Evolutionary conservation across 2,329 filamentous ascomycete genomes (phyloP).

Genomic region (Ceratocystis destructans): DNA sequence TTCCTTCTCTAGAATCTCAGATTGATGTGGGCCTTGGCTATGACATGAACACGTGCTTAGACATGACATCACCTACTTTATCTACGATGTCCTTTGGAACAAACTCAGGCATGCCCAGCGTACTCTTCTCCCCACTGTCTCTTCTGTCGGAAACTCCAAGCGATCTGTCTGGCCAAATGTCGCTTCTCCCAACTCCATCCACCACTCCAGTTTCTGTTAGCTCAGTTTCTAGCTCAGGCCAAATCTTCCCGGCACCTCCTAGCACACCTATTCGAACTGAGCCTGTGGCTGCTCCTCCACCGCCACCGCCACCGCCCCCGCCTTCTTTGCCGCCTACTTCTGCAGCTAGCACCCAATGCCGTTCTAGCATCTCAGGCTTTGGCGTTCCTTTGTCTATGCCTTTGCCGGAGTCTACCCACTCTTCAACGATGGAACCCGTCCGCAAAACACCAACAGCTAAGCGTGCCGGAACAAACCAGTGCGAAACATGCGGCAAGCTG

Average conservation of each 20-base stretch:
- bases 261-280: constrained; percentile 11
- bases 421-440: constrained; percentile 8
- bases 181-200: constrained; percentile 16
- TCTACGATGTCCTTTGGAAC: constrained; percentile 14
- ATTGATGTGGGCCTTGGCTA: neutral
- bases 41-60: neutral
- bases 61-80: constrained; percentile 10
- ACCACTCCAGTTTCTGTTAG: constrained; percentile 17
- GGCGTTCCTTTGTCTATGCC: neutral
- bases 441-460: constrained; percentile 12
- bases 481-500: constrained; percentile 17
- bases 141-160: constrained; percentile 9
- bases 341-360: neutral
- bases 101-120: neutral
- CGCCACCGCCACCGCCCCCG: neutral
- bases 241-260: constrained; percentile 16
- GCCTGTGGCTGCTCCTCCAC: constrained; percentile 2
- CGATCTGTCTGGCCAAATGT: constrained; percentile 10
- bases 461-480: constrained; percentile 12
- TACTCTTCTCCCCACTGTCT: constrained; percentile 13
- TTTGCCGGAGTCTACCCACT: neutral
- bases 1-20: neutral
- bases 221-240: constrained; percentile 14
- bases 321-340: neutral
- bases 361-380: constrained; percentile 4